A percentile compares a stretch with the other conserved stretches of the same genome.
These are phyloP conservation scores for Lentinula detonsa DNA, from an alignment of 768 basidiomycete genomes.

Conservation along the genomic window DNA sequence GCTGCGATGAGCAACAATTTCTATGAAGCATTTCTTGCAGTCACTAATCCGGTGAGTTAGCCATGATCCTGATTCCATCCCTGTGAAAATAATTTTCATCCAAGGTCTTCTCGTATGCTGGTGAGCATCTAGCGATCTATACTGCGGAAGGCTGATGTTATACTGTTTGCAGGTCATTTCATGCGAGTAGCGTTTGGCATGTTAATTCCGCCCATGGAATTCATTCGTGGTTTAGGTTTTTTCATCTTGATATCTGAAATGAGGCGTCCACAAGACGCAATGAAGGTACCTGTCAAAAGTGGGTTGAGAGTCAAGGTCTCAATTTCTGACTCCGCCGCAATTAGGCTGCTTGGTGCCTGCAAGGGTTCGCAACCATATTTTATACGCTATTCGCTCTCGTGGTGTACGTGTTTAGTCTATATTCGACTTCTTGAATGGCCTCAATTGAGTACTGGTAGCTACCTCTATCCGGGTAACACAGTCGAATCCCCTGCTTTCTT, in stretches of 20 bases:
- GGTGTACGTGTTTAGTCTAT: conserved; percentile 13
- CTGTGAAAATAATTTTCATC: too few species aligned
- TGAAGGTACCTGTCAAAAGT: conserved; percentile 33
- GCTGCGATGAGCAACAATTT: conserved; percentile 34
- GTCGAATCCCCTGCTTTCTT: conserved; percentile 40
- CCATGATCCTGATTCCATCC: too few species aligned
- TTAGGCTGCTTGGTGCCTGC: conserved; percentile 48
- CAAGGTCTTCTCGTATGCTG: conserved; percentile 46
- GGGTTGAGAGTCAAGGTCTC: not conserved
- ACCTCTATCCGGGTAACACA: conserved; percentile 41
- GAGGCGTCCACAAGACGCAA: conserved; percentile 43
- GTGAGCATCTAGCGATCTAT: conserved; percentile 17
- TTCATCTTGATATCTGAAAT: conserved; percentile 57
- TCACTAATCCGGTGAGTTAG: conserved; percentile 42
- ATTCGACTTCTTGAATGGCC: too few species aligned
- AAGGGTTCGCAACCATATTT: conserved; percentile 46
- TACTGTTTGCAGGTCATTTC: conserved; percentile 35
- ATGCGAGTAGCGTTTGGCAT: conserved; percentile 26
- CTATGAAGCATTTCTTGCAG: conserved; percentile 43
- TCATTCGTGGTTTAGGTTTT: conserved; percentile 29
- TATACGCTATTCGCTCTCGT: conserved; percentile 41
- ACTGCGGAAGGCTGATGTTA: not conserved
- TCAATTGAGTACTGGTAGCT: conserved; percentile 17
- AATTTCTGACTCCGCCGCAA: not conserved
- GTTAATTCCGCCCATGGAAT: not conserved